Conservation (phyloP, 257 asterid genomes). For the Plectranthus barbatus region DNA sequence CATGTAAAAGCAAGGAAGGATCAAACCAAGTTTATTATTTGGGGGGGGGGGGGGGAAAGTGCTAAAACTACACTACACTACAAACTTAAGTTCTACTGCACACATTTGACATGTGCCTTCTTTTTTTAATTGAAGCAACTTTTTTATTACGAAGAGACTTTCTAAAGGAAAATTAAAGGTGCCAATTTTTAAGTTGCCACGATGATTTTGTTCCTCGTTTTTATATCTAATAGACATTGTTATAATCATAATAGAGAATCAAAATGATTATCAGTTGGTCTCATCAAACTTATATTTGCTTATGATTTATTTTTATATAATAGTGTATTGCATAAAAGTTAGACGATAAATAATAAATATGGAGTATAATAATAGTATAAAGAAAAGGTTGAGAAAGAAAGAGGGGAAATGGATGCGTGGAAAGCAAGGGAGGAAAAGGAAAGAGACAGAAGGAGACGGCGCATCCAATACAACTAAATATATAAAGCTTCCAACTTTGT, state of each 20-base stretch:
- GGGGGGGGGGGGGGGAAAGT: too few species aligned
- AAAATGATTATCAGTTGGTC: too few species aligned
- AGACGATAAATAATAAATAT: too few species aligned
- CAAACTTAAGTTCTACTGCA: conserved; percentile 6
- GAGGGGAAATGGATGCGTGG: conserved; percentile 23
- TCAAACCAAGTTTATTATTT: background rate
- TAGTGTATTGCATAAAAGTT: too few species aligned
- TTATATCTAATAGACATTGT: background rate
- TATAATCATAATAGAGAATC: background rate
- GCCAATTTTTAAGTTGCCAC: background rate
- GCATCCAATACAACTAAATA: conserved; percentile 31
- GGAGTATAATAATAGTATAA: background rate
- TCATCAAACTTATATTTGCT: too few species aligned
- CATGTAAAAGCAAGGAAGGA: background rate
- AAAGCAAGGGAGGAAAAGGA: conserved; percentile 34
- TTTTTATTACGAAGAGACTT: background rate
- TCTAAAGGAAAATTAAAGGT: too few species aligned
- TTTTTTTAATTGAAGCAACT: background rate
- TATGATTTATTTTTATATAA: too few species aligned
- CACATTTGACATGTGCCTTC: background rate
- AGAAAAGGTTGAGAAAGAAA: background rate
- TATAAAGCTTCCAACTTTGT: conserved; percentile 15
- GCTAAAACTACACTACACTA: background rate
- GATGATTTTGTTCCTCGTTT: background rate
- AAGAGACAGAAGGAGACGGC: conserved; percentile 44